Conservation (phyloP, 352 stramenopile genomes). For the Phytophthora cryptogea region DNA sequence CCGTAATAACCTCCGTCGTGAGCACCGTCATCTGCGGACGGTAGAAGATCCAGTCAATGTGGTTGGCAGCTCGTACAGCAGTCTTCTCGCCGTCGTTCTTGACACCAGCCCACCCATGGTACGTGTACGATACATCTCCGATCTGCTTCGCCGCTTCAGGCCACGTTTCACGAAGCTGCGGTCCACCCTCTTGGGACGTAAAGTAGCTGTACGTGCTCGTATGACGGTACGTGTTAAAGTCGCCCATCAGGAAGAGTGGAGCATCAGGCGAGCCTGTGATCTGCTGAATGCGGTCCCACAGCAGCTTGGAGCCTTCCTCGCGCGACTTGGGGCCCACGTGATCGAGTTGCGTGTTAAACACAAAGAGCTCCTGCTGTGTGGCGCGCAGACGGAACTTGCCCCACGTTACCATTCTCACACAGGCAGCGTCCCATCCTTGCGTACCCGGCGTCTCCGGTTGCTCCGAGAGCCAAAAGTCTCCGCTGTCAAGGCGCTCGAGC, state of each 20-base stretch:
- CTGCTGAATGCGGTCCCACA: conserved; percentile 68
- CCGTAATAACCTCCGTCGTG: conserved; percentile 81
- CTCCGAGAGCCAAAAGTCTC: conserved; percentile 84
- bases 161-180: conserved; percentile 77
- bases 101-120: conserved; percentile 86
- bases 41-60: conserved; percentile 92
- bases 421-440: conserved; percentile 67
- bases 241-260: conserved; percentile 79
- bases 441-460: conserved; percentile 56
- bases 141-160: conserved; percentile 66
- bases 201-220: conserved; percentile 84
- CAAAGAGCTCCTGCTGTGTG: conserved; percentile 70
- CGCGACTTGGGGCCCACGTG: conserved; percentile 63
- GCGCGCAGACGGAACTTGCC: conserved; percentile 65
- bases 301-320: conserved; percentile 52
- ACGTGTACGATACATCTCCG: conserved; percentile 83
- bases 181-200: conserved; percentile 59
- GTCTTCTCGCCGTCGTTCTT: conserved; percentile 80
- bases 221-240: conserved; percentile 89
- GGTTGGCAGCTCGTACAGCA: conserved; percentile 69
- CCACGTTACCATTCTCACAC: conserved; percentile 76
- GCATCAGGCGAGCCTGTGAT: conserved; percentile 45
- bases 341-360: conserved; percentile 84
- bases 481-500: conserved; percentile 56
- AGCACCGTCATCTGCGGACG: conserved; percentile 79